These are phyloP conservation scores for Babesia ovis DNA, from an alignment of 169 alveolate genomes.

Conservation along the genomic window DNA sequence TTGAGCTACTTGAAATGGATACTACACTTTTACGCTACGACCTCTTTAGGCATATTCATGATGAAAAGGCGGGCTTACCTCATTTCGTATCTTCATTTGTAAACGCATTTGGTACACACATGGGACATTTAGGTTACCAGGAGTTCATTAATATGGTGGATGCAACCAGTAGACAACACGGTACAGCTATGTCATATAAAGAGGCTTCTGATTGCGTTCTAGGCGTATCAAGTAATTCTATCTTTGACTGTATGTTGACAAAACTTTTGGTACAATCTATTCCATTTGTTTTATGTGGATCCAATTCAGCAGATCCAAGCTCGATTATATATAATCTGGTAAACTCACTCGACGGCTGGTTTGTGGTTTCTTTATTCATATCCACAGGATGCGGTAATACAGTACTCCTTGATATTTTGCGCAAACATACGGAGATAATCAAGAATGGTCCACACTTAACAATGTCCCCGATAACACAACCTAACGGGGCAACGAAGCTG, in stretches of 20 bases:
- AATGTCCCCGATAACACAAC: neutral
- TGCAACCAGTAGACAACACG: neutral
- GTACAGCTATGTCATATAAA: neutral
- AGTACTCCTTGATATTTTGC: neutral
- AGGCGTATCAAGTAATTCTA: neutral
- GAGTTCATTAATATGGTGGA: neutral
- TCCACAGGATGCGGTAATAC: neutral
- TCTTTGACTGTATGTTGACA: neutral
- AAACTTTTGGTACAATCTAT: neutral
- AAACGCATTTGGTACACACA: slow-evolving; percentile 9
- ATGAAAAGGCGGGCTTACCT: neutral
- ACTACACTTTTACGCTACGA: neutral
- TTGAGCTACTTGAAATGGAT: neutral
- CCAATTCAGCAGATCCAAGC: neutral
- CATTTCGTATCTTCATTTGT: slow-evolving; percentile 19
- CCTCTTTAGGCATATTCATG: neutral
- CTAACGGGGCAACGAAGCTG: neutral
- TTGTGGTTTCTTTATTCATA: neutral
- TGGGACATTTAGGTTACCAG: neutral
- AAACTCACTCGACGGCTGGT: neutral
- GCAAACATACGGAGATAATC: neutral
- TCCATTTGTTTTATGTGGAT: neutral
- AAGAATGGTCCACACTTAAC: neutral
- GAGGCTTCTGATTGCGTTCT: neutral
- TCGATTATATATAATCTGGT: neutral